Conservation (phyloP, 305 asterid species). For the Coffea humblotiana region DNA sequence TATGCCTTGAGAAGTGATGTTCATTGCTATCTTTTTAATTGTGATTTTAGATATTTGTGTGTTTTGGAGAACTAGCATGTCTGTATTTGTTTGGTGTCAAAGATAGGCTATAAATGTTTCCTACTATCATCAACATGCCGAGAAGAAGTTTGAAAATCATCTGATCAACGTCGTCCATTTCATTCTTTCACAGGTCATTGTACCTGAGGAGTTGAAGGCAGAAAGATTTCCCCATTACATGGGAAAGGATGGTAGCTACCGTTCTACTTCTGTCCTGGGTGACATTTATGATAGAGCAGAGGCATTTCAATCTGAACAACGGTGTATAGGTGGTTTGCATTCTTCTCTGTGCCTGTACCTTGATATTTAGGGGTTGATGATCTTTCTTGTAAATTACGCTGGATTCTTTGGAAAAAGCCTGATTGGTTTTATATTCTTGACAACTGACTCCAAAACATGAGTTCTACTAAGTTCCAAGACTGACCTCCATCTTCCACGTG, state of each 20-base stretch:
- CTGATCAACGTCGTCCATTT: background rate
- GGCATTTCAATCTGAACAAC: constrained; percentile 29
- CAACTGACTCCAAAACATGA: background rate
- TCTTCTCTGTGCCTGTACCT: background rate
- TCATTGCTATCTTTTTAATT: background rate
- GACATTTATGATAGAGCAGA: constrained; percentile 47
- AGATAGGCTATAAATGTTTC: background rate
- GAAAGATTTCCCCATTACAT: constrained; percentile 67
- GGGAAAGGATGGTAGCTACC: constrained; percentile 41
- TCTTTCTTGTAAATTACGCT: background rate
- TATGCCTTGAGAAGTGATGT: background rate
- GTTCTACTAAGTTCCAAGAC: too few species aligned
- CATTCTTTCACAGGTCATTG: constrained; percentile 42
- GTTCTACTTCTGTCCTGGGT: constrained; percentile 64
- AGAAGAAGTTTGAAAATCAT: background rate
- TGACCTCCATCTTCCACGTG: constrained; percentile 27
- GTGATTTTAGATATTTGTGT: too few species aligned
- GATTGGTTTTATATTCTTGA: background rate
- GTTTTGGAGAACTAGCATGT: background rate
- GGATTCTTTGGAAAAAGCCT: too few species aligned
- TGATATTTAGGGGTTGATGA: background rate
- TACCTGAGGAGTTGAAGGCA: constrained; percentile 47
- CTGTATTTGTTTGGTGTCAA: background rate
- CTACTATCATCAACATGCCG: background rate
- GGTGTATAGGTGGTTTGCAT: constrained; percentile 35